Conservation (phyloP, 2,329 filamentous ascomycete genomes). For the Penicillium aurantiogriseum region DNA sequence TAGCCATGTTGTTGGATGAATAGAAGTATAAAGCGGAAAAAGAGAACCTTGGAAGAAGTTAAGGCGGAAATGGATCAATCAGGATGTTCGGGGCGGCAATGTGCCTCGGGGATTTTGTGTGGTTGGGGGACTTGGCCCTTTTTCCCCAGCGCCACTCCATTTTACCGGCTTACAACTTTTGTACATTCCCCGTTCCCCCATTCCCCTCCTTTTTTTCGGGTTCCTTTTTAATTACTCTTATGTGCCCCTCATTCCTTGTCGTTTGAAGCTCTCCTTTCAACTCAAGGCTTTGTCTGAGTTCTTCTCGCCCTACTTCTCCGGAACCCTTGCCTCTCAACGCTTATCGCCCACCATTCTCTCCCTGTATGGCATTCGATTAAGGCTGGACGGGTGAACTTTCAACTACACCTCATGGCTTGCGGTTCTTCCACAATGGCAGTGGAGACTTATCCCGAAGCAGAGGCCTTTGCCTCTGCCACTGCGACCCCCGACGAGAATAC, state of each 20-base stretch:
- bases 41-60: conserved; percentile 7
- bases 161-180: neutral
- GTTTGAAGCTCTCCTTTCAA: neutral
- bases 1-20: conserved; percentile 46
- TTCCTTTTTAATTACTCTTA: neutral
- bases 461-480: conserved; percentile 26
- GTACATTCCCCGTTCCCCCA: neutral
- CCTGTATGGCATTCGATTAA: conserved; percentile 6
- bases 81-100: conserved; percentile 14
- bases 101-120: conserved; percentile 17
- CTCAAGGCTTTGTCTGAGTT: neutral
- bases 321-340: conserved; percentile 1
- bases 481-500: conserved; percentile 35
- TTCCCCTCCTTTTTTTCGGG: conserved; percentile 8
- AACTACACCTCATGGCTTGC: conserved; percentile 36
- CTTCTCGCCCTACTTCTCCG: neutral
- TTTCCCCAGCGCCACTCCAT: neutral
- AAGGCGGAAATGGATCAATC: conserved; percentile 18
- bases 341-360: neutral
- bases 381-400: neutral
- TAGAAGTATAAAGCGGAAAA: conserved; percentile 13
- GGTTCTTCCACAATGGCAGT: conserved; percentile 41
- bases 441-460: conserved; percentile 34
- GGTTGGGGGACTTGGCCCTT: conserved; percentile 16
- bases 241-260: conserved; percentile 4